These are phyloP conservation scores for Rhododendron mucronatum DNA, from an alignment of 148 eudicot genomes.

Conservation along the genomic window DNA sequence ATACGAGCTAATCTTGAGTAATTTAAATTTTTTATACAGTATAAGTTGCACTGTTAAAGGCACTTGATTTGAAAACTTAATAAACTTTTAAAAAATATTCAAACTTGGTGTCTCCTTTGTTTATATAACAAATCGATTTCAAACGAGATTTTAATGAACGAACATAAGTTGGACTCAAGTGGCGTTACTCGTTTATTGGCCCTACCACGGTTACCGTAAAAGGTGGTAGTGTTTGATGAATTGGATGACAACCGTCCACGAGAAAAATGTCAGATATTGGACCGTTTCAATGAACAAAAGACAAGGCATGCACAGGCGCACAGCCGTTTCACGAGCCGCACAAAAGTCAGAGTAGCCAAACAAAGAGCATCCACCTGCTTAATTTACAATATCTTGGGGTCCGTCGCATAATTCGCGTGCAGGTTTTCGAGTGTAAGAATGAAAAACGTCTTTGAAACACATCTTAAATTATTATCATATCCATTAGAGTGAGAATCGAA, in stretches of 20 bases:
- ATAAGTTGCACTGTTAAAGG: background rate
- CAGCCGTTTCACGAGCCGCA: background rate
- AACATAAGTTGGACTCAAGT: background rate
- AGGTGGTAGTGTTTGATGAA: background rate
- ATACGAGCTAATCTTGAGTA: background rate
- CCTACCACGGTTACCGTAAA: background rate
- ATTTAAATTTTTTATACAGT: background rate
- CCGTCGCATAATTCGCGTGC: too few relatives aligned
- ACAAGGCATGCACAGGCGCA: background rate
- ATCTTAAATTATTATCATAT: too few relatives aligned
- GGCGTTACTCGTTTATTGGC: background rate
- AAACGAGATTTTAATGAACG: background rate
- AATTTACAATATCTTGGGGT: too few relatives aligned
- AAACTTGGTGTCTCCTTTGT: too few relatives aligned
- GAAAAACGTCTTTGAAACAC: too few relatives aligned
- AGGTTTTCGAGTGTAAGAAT: too few relatives aligned
- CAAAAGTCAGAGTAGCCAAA: background rate
- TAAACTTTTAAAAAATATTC: background rate
- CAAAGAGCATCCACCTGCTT: background rate
- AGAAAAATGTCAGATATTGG: background rate
- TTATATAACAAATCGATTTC: background rate
- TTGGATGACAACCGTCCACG: background rate
- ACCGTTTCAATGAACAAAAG: background rate
- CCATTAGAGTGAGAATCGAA: too few relatives aligned
- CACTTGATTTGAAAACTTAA: too few relatives aligned